Conservation (phyloP, 2,329 filamentous ascomycete genomes). For the Hymenoscyphus fructigenus region DNA sequence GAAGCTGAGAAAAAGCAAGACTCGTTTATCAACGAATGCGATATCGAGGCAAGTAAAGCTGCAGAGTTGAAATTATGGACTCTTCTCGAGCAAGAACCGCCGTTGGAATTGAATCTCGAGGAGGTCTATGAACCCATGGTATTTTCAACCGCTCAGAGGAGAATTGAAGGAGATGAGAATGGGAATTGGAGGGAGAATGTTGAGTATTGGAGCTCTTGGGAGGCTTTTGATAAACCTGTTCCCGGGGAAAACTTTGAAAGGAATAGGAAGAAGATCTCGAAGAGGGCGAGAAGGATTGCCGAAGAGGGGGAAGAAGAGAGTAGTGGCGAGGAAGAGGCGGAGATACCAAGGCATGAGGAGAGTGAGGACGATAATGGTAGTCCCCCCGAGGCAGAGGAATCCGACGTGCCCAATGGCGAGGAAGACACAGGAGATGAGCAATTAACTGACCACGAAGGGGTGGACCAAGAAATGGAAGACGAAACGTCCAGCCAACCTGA, state of each 20-base stretch:
- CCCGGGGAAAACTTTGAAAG: constrained; percentile 25
- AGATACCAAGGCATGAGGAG: not conserved
- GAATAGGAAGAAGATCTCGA: constrained; percentile 23
- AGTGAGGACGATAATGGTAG: not conserved
- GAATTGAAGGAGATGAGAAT: constrained; percentile 7
- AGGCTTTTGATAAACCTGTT: constrained; percentile 27
- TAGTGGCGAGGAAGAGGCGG: not conserved
- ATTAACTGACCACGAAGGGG: not conserved
- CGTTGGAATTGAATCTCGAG: constrained; percentile 26
- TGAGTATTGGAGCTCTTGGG: constrained; percentile 35
- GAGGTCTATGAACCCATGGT: constrained; percentile 10
- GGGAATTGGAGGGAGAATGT: constrained; percentile 32
- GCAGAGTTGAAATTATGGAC: constrained; percentile 35
- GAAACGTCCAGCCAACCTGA: not conserved
- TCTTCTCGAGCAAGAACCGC: constrained; percentile 31
- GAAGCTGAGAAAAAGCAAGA: constrained; percentile 25
- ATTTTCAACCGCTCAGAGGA: constrained; percentile 10
- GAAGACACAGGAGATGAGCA: not conserved
- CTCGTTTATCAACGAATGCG: constrained; percentile 29
- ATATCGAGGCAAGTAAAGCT: constrained; percentile 26
- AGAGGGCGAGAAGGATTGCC: constrained; percentile 16
- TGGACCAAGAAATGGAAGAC: not conserved
- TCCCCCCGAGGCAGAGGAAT: not conserved
- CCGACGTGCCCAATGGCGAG: not conserved
- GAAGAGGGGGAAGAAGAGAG: constrained; percentile 11